These are phyloP conservation scores for Dryadomyces quercivorus DNA, from an alignment of 2,329 filamentous ascomycete genomes.

Conservation along the genomic window DNA sequence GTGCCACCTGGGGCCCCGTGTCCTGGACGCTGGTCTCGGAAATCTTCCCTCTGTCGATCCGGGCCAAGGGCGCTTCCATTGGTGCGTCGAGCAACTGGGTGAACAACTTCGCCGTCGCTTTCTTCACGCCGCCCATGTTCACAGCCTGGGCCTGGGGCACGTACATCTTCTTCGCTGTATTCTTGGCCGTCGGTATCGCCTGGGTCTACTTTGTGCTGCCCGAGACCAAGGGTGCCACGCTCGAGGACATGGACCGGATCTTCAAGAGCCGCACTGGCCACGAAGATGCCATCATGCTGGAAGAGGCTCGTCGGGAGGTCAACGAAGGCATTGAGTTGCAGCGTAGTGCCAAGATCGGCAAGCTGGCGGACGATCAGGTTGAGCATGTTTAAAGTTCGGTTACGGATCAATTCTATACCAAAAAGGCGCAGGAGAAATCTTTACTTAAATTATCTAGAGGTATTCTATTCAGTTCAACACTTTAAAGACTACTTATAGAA, in stretches of 20 bases:
- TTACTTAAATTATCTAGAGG: no score
- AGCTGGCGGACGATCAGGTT: background rate
- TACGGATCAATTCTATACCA: background rate
- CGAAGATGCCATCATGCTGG: constrained; percentile 1
- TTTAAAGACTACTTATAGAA: background rate
- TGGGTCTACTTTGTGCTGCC: constrained; percentile 53
- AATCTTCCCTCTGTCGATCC: constrained; percentile 58
- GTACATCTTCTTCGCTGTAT: constrained; percentile 57
- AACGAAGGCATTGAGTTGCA: background rate
- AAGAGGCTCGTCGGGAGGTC: background rate
- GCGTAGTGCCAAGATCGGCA: background rate
- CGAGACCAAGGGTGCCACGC: constrained; percentile 48
- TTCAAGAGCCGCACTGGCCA: constrained; percentile 1
- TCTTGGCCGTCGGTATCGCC: constrained; percentile 48
- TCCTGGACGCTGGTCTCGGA: constrained; percentile 64
- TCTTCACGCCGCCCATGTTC: constrained; percentile 58
- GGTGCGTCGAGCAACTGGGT: constrained; percentile 51
- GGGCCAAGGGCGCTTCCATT: constrained; percentile 58
- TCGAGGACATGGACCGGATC: constrained; percentile 44
- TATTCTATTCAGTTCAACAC: no score
- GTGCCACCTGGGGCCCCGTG: constrained; percentile 62
- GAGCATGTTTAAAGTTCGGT: background rate
- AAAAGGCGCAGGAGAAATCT: no score
- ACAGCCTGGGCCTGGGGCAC: constrained; percentile 53
- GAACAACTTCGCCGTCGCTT: constrained; percentile 52